A percentile compares a stretch with the other conserved stretches of the same genome.
phyloP scores from a whole-genome alignment of 2,329 filamentous ascomycete species.

The Ophiocordyceps unilateralis region DNA sequence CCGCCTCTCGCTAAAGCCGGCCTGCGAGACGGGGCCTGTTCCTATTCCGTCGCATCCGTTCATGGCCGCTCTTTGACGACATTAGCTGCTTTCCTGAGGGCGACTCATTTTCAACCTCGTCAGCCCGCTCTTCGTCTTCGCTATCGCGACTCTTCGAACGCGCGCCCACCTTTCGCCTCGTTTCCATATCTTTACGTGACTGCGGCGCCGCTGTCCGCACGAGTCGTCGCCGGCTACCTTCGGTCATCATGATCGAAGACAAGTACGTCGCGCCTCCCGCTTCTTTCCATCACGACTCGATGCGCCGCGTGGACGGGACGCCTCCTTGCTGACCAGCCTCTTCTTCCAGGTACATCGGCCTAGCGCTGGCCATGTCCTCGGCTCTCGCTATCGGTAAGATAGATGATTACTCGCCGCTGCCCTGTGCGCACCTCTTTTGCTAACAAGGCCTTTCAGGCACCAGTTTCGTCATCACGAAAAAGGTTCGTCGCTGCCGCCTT shows the following conservation, averaged over 20 bases:
- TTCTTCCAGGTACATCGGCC: conserved; percentile 53
- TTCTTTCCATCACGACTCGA: not conserved
- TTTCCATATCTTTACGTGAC: not conserved
- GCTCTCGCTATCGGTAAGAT: conserved; percentile 54
- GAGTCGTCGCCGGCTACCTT: conserved; percentile 4
- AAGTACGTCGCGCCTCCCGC: conserved; percentile 14
- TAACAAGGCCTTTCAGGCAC: conserved; percentile 39
- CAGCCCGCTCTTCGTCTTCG: not conserved
- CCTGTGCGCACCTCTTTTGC: not conserved
- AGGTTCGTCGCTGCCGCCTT: conserved; percentile 36
- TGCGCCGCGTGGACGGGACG: not conserved
- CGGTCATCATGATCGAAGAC: conserved; percentile 17
- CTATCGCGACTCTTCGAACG: not conserved
- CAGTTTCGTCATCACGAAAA: conserved; percentile 98
- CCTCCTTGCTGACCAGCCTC: conserved; percentile 5
- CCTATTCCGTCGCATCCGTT: not conserved
- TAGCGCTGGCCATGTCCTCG: conserved; percentile 57
- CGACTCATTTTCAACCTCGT: not conserved
- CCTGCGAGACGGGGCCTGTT: not conserved
- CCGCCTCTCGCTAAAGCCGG: not conserved
- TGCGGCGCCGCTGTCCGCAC: conserved; percentile 4
- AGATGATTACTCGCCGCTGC: conserved; percentile 13
- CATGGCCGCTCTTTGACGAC: not conserved
- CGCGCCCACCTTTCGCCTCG: too few relatives aligned
- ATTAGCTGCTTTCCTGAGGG: not conserved